Conservation (phyloP, 129 eudicot genomes). For the Scalesia atractyloides region DNA sequence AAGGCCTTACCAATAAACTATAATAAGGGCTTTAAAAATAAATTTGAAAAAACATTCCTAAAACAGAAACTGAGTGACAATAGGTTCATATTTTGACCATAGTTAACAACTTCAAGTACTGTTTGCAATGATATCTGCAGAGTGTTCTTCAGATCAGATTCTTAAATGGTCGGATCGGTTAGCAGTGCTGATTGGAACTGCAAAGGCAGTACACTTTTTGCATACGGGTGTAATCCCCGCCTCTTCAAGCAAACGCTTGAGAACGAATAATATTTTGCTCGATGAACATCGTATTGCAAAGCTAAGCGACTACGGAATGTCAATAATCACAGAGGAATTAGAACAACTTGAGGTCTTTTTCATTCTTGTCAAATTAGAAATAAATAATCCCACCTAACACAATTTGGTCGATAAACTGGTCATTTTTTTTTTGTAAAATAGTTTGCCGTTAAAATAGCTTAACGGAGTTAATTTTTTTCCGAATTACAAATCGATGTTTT, state of each 20-base stretch:
- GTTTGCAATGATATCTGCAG: slow-evolving; percentile 42
- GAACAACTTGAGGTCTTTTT: slow-evolving; percentile 57
- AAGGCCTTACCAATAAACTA: not conserved
- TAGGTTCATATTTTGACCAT: not conserved
- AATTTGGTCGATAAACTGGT: no score
- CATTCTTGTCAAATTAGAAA: no score
- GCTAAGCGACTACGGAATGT: slow-evolving; percentile 88
- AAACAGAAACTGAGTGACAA: not conserved
- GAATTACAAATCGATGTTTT: no score
- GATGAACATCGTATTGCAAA: slow-evolving; percentile 92
- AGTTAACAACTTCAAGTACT: slow-evolving; percentile 19
- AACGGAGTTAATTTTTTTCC: no score
- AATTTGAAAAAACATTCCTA: not conserved
- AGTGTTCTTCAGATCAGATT: slow-evolving; percentile 46
- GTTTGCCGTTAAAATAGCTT: no score
- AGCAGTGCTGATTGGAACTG: slow-evolving; percentile 71
- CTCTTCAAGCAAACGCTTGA: slow-evolving; percentile 57
- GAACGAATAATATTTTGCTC: slow-evolving; percentile 71
- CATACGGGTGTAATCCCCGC: slow-evolving; percentile 86
- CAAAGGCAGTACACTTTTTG: slow-evolving; percentile 86
- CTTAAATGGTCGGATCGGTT: slow-evolving; percentile 85
- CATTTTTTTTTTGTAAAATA: no score
- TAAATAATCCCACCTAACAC: no score
- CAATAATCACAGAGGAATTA: slow-evolving; percentile 66
- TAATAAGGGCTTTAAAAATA: no score